phyloP scores from a whole-genome alignment of 1,284 basidiomycete genomes.

The Phaffia rhodozyma region DNA sequence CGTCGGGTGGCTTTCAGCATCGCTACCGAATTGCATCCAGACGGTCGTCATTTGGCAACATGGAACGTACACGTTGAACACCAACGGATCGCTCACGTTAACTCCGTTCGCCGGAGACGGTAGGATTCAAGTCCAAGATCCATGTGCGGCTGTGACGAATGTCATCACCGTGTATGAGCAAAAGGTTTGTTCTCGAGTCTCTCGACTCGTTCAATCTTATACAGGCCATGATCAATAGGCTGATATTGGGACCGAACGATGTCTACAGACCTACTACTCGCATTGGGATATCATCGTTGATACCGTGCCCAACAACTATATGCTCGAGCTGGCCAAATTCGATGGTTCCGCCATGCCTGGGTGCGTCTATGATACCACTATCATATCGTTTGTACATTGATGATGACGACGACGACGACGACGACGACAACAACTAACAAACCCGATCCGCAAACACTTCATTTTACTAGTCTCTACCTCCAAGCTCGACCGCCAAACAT shows the following conservation, averaged over 20 bases:
- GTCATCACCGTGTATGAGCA: constrained; percentile 68
- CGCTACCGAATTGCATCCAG: constrained; percentile 64
- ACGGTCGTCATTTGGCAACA: constrained; percentile 76
- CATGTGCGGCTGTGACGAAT: constrained; percentile 72
- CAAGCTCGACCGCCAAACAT: constrained; percentile 35
- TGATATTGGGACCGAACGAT: too few species aligned
- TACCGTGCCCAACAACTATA: constrained; percentile 26
- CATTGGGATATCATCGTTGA: constrained; percentile 35
- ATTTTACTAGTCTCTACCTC: constrained; percentile 26
- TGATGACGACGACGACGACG: not conserved
- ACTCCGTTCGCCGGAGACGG: constrained; percentile 62
- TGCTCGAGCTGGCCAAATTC: constrained; percentile 31
- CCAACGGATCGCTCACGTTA: constrained; percentile 65
- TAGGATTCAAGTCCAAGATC: constrained; percentile 80
- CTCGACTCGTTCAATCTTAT: too few species aligned
- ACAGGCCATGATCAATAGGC: too few species aligned
- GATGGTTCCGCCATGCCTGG: constrained; percentile 34
- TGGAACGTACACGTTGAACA: constrained; percentile 53
- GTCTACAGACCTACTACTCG: constrained; percentile 26
- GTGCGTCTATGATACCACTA: not conserved
- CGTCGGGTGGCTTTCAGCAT: constrained; percentile 37
- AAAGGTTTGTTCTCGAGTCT: constrained; percentile 32
- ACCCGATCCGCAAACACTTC: not conserved
- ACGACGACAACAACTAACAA: not conserved
- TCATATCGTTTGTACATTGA: not conserved